phyloP scores from a whole-genome alignment of 768 basidiomycete species.

The Termitomyces titanicus region DNA sequence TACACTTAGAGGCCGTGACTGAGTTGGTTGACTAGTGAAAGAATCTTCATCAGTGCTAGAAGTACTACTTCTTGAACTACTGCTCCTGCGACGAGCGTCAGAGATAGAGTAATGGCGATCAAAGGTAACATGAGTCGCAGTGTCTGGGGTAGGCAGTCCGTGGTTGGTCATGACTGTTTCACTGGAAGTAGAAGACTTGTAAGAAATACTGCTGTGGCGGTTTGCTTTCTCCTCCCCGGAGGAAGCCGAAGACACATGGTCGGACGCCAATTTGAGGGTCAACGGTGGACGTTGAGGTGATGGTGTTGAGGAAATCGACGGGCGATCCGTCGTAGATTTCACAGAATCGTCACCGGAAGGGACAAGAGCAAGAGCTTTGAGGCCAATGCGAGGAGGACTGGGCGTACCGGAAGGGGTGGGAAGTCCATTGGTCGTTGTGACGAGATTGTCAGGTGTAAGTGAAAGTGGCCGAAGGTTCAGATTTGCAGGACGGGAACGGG shows the following conservation, averaged over 20 bases:
- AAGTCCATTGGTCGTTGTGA: constrained; percentile 31
- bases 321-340: constrained; percentile 25
- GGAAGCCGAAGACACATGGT: constrained; percentile 22
- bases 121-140: constrained; percentile 55
- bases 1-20: constrained; percentile 53
- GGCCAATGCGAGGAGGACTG: constrained; percentile 40
- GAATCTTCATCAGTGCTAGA: constrained; percentile 37
- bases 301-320: constrained; percentile 27
- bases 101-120: constrained; percentile 39
- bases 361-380: constrained; percentile 52
- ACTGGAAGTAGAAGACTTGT: constrained; percentile 55
- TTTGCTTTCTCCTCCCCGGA: constrained; percentile 28
- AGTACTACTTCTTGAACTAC: constrained; percentile 23
- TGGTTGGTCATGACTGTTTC: constrained; percentile 29
- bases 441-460: constrained; percentile 53
- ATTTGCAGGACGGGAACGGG: constrained; percentile 63
- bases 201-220: constrained; percentile 72
- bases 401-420: constrained; percentile 57
- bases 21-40: constrained; percentile 36
- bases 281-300: constrained; percentile 31
- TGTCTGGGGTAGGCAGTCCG: constrained; percentile 69
- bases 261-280: constrained; percentile 31
- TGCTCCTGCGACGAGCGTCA: constrained; percentile 27
- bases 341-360: constrained; percentile 28
- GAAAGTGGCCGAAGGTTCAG: constrained; percentile 70